phyloP scores from a whole-genome alignment of 345 rosid genomes.

The sweet orange (Citrus sinensis) region DVS_A1.0 CM039164.1:23258501-23259000 shows the following conservation, averaged over 20 bases:
- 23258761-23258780: background rate
- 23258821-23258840: conserved; percentile 11
- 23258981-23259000: background rate
- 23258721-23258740: conserved; percentile 10
- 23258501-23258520: too few species aligned
- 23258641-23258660: too few species aligned
- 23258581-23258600: too few species aligned
- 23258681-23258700: background rate
- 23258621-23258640: accelerated
- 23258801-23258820: conserved; percentile 8
- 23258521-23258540: accelerated
- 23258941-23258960: background rate
- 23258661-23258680: too few species aligned
- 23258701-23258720: conserved; percentile 24
- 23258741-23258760: background rate
- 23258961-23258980: background rate
- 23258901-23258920: background rate
- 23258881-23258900: background rate
- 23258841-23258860: conserved; percentile 9
- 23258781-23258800: conserved; percentile 9
- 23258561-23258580: too few species aligned
- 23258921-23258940: background rate
- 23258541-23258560: accelerated
- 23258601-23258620: accelerated
- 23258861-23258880: background rate